Conservation (phyloP, 1,139 yeast genomes). For the Protomyces pachydermus region DNA sequence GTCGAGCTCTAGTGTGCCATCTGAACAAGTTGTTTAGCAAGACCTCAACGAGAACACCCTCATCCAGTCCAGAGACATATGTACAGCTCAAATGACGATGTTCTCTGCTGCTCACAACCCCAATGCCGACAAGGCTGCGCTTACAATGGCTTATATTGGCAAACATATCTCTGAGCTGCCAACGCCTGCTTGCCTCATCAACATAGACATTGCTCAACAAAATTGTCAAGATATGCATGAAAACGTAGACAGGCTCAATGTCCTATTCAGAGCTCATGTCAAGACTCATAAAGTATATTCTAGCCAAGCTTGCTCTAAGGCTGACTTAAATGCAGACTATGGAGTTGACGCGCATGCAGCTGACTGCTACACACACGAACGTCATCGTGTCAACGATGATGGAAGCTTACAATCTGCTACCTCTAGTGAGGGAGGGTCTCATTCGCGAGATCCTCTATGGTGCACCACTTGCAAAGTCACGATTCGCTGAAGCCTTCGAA, state of each 20-base stretch:
- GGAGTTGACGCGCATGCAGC: slow-evolving; percentile 47
- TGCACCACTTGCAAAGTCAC: slow-evolving; percentile 56
- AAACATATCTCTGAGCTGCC: slow-evolving; percentile 43
- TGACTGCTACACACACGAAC: slow-evolving; percentile 46
- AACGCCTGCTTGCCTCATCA: slow-evolving; percentile 54
- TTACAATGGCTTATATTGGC: slow-evolving; percentile 35
- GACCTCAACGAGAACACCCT: too few relatives aligned
- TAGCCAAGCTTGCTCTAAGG: neutral
- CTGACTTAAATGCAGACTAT: slow-evolving; percentile 35
- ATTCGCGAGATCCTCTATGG: slow-evolving; percentile 63
- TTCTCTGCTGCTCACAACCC: neutral
- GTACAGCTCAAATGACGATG: neutral
- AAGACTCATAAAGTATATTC: slow-evolving; percentile 57
- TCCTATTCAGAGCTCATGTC: slow-evolving; percentile 60
- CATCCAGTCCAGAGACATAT: too few relatives aligned
- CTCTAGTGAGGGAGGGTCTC: slow-evolving; percentile 44
- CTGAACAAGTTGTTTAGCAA: too few relatives aligned
- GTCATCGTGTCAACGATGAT: slow-evolving; percentile 66
- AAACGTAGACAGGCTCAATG: slow-evolving; percentile 37
- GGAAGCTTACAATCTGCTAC: slow-evolving; percentile 58
- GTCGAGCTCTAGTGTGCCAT: too few relatives aligned
- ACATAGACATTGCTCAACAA: slow-evolving; percentile 40
- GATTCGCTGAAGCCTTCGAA: slow-evolving; percentile 49
- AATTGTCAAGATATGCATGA: slow-evolving; percentile 46
- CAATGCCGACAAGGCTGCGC: slow-evolving; percentile 22